Base-by-base conservation (phyloP, 2,329 filamentous ascomycete species). In the Xylariaceae sp. region DNA sequence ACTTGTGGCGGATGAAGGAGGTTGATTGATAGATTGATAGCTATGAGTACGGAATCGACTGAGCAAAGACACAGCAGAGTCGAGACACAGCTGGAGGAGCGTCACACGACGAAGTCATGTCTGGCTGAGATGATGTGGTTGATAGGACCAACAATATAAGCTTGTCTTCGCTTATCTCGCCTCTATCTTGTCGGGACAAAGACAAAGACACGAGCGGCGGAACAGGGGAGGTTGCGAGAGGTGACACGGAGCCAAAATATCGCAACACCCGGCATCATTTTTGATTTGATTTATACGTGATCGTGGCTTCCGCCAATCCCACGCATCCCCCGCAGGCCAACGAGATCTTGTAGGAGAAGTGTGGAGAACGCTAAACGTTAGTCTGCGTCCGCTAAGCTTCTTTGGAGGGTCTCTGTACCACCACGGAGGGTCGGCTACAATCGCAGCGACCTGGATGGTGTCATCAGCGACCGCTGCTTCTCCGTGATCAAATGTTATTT, bases 81-180 rank as follows among this genome's bases (percentile, higher is more conserved):
- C 23, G 5, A 23, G 23, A 23, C 23, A 23, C 23, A 23, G 3
- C 23, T 3, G 23, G 23, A 23, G 23, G 34, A 11, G 23, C 6
- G 13, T 30, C n/a, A 5, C 44, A 47, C 44, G 44, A 8, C 23
- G 45, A 6, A 48, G 11, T 39, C 11, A 39, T 18, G 9, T 48
- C 45, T 48, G 45, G 18, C 23, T 30, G 18, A 39, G 18, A 30
- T 49, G 47, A 49, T 30, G 51, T 13, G 52, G 8, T 23, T 44
- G 30, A 51, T 45, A 57, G 35, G 30, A 18, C 44, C 47, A 35
- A 18, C 45, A 15, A 42, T 42, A 49, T 35, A 56, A 49, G 49
- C 56, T 51, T 15, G 44, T 23, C 47, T 51, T 59, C 51, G 59
- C 59, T 56, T 59, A 59, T 57, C 56, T 62, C n/a, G 23, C 18